Base-by-base conservation (phyloP, 2,329 filamentous ascomycete species). In the Fusarium fracticaudum region DNA sequence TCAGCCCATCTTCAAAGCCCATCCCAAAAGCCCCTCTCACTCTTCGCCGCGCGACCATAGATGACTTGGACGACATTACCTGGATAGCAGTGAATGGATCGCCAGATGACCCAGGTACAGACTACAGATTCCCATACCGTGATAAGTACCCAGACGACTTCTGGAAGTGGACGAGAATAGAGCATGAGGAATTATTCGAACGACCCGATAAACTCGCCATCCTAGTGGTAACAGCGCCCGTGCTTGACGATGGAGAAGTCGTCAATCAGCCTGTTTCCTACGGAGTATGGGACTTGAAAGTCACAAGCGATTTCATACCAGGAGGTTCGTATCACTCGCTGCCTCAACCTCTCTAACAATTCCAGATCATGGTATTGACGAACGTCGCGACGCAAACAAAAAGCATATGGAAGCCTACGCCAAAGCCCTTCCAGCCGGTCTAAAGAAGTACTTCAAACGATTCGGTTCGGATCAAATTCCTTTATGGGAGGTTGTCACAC, bases 91-190 rank as follows among this genome's bases (percentile, higher is more conserved):
- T 26, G 8, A 40, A 54, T 4, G 57, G 48, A 3, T 54, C 40
- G 5, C 37, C 63, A 0, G 66, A 69, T 11, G 48, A 61, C 9
- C 63, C 54, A 9, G 31, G 24, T 1, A 67, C 47, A 1, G 31
- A 53, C 3, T 62, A 67, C 41, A 62, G 43, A 6, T 69, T 44
- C 7, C 63, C 63, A 9, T 44, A 55, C 5, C 63, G 54, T 2
- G 37, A 67, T 2, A 31, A 45, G 3, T 61, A 61, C 6, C 58
- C 58, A 3, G 18, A 15, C 1, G 68, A 71, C 3, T 72, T 72
- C 3, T 40, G 35, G 63, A 60, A 60, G 38, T 71, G 63, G 67
- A 72, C 67, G 9, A 57, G 54, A 15, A 26, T 57, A 11, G 69
- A 71, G 29, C 67, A 72, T 6, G 53, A 51, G 5, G 63, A 67